Conservation (phyloP, 202 grass and related monocot genomes). For the Schoenoplectus tabernaemontani region DNA sequence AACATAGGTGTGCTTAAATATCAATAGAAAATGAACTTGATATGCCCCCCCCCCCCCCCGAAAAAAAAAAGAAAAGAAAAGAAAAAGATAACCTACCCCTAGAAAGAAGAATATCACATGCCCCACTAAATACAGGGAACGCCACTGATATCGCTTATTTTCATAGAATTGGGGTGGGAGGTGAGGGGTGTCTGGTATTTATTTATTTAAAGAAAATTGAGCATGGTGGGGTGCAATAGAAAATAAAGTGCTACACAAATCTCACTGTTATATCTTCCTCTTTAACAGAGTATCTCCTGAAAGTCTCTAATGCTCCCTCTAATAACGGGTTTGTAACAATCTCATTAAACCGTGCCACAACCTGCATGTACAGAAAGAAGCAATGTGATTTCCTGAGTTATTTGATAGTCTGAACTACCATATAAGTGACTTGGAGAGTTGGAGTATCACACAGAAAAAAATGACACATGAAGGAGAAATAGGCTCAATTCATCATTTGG, state of each 20-base stretch:
- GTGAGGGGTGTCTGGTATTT: neutral
- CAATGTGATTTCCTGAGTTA: neutral
- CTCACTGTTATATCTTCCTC: conserved; percentile 78
- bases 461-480: neutral
- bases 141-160: neutral
- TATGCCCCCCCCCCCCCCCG: neutral
- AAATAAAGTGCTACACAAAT: conserved; percentile 7
- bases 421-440: neutral
- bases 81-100: neutral
- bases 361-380: conserved; percentile 37
- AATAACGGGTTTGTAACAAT: conserved; percentile 77
- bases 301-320: conserved; percentile 79
- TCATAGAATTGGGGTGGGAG: neutral
- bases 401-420: neutral
- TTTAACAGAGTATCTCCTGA: conserved; percentile 61
- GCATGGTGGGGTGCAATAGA: neutral
- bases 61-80: neutral
- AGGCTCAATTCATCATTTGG: neutral
- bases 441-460: neutral
- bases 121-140: neutral
- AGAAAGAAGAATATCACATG: neutral
- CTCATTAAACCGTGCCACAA: conserved; percentile 92
- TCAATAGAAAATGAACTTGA: neutral
- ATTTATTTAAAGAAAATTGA: neutral
- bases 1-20: neutral